These are phyloP conservation scores for Fusarium buxicola DNA, from an alignment of 2,329 filamentous ascomycete species.

Conservation along the genomic window DNA sequence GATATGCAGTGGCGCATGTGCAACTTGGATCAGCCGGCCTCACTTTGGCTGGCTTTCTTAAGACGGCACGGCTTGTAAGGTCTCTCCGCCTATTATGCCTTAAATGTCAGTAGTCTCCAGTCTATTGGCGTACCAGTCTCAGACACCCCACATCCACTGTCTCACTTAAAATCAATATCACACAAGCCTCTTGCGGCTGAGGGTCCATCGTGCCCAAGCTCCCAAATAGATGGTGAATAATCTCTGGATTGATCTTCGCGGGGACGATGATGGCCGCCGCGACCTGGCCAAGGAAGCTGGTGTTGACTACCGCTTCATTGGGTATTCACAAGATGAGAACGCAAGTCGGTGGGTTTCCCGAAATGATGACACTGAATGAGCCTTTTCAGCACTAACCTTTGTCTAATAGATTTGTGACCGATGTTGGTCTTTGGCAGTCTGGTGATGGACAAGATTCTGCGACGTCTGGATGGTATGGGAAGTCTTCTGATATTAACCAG, in stretches of 20 bases:
- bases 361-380: background rate
- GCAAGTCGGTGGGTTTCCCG: background rate
- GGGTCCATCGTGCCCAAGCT: background rate
- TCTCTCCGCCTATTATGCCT: too few relatives aligned
- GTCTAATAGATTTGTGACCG: background rate
- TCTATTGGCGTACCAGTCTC: too few relatives aligned
- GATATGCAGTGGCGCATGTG: too few relatives aligned
- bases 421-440: conserved; percentile 5
- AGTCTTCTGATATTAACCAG: conserved; percentile 2
- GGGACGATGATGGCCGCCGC: background rate
- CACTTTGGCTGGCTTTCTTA: too few relatives aligned
- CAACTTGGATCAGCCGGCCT: too few relatives aligned
- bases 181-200: background rate
- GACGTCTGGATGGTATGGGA: background rate
- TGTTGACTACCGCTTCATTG: conserved; percentile 3
- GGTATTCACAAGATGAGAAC: background rate
- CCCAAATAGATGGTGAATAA: background rate
- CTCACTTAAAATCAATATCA: too few relatives aligned
- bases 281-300: conserved; percentile 6
- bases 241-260: background rate
- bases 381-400: background rate
- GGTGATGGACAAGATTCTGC: background rate
- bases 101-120: too few relatives aligned
- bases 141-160: too few relatives aligned
- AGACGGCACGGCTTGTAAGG: too few relatives aligned